A percentile compares a stretch with the other conserved stretches of the same genome.
Conservation (phyloP, 2,329 filamentous ascomycete species). For the Tolypocladium tundrense region DNA sequence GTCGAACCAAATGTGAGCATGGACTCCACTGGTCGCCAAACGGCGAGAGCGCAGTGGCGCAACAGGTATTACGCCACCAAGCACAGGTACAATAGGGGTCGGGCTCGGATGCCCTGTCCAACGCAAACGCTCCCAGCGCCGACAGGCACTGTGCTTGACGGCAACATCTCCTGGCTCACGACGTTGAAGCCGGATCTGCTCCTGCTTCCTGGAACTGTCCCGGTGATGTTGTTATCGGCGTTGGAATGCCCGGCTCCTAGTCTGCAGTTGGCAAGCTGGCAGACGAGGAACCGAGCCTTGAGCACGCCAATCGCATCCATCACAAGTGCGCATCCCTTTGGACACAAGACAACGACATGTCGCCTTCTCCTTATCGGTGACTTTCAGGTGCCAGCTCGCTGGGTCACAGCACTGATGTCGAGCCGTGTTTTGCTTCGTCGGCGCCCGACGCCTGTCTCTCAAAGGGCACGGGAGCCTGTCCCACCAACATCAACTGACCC, state of each 20-base stretch:
- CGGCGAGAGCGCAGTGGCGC: background rate
- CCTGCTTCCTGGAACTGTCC: background rate
- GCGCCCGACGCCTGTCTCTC: background rate
- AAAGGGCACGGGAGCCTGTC: background rate
- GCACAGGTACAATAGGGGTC: no score
- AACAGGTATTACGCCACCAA: no score
- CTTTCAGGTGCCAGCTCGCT: background rate
- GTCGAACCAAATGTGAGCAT: no score
- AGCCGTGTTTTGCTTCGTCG: background rate
- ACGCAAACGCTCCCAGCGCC: no score
- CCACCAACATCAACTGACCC: background rate
- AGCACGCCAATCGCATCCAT: background rate
- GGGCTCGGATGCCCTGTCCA: no score
- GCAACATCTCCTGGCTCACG: background rate
- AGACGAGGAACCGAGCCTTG: background rate
- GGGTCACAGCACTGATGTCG: background rate
- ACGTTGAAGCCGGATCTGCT: background rate
- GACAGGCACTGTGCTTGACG: background rate
- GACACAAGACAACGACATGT: background rate
- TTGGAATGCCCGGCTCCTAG: background rate
- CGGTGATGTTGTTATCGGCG: background rate
- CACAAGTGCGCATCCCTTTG: no score
- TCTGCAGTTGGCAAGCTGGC: background rate
- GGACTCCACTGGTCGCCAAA: background rate
- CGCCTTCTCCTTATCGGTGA: background rate